Conservation (phyloP, 1,284 basidiomycete genomes). For the Polyporus tsugae region DNA sequence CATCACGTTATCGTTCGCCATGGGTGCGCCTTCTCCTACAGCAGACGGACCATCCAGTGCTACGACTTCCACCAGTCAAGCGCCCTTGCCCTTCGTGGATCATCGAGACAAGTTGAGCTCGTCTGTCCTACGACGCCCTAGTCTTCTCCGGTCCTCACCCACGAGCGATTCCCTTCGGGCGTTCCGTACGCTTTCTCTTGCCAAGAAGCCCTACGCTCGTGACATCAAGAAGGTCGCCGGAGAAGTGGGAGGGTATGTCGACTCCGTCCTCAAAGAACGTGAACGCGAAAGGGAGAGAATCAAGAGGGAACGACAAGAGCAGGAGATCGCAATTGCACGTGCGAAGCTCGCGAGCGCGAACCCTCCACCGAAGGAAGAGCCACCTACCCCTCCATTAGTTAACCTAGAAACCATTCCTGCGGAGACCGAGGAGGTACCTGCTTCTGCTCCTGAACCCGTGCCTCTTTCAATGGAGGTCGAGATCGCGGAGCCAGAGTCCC, state of each 20-base stretch:
- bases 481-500: slow-evolving; percentile 23
- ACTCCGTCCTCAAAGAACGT: slow-evolving; percentile 72
- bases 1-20: slow-evolving; percentile 18
- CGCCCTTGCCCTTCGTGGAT: slow-evolving; percentile 11
- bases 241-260: slow-evolving; percentile 73
- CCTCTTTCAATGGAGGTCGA: slow-evolving; percentile 6
- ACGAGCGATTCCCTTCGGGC: slow-evolving; percentile 43
- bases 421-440: slow-evolving; percentile 2
- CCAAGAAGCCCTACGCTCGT: slow-evolving; percentile 35
- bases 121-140: slow-evolving; percentile 32
- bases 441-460: background rate
- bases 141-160: slow-evolving; percentile 43
- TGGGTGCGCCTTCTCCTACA: slow-evolving; percentile 29
- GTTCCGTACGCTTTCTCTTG: slow-evolving; percentile 44
- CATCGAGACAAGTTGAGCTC: slow-evolving; percentile 29
- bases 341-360: slow-evolving; percentile 21
- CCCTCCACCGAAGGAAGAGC: background rate
- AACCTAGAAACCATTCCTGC: background rate
- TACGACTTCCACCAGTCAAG: slow-evolving; percentile 32
- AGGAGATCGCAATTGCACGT: slow-evolving; percentile 26
- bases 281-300: slow-evolving; percentile 78
- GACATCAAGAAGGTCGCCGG: slow-evolving; percentile 56
- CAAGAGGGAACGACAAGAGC: slow-evolving; percentile 59
- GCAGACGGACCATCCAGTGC: slow-evolving; percentile 21
- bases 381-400: background rate